Conservation (phyloP, 2,329 filamentous ascomycete genomes). For the Colletotrichum godetiae region DNA sequence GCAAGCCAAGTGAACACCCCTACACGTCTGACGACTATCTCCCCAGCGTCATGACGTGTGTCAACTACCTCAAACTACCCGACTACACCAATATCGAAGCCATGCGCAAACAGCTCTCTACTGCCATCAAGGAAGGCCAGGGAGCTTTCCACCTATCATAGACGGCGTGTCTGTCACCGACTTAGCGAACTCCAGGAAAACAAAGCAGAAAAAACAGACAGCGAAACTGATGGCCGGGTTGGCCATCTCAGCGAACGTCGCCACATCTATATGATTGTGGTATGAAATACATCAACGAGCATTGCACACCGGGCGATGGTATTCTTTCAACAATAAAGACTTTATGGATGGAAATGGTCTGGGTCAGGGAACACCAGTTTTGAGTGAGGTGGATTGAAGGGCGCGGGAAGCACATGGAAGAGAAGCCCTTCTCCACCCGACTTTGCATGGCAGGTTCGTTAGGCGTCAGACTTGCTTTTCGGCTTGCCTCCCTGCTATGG, state of each 20-base stretch:
- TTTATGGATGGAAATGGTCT: conserved; percentile 29
- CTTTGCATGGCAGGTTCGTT: conserved; percentile 38
- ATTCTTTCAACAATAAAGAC: conserved; percentile 21
- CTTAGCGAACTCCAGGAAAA: not conserved
- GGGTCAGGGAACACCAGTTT: conserved; percentile 13
- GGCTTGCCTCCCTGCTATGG: conserved; percentile 28
- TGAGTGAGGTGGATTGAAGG: conserved; percentile 21
- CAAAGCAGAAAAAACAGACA: not conserved
- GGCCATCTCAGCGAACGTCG: not conserved
- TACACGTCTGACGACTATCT: conserved; percentile 96
- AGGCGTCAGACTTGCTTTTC: conserved; percentile 35
- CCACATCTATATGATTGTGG: not conserved
- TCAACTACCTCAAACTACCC: conserved; percentile 98
- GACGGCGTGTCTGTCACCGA: not conserved
- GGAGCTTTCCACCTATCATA: conserved; percentile 97
- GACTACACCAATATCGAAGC: conserved; percentile 86
- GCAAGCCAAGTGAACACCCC: conserved; percentile 96
- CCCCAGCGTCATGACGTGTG: conserved; percentile 99
- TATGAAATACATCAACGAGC: conserved; percentile 9
- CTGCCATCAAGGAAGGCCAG: conserved; percentile 94
- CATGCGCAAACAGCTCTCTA: conserved; percentile 81
- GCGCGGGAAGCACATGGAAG: conserved; percentile 15
- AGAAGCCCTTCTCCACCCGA: conserved; percentile 5
- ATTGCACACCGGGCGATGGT: conserved; percentile 11
- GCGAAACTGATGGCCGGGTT: not conserved